Base-by-base conservation (phyloP, 495 filamentous ascomycete genomes). In the Penicillium steckii region DNA sequence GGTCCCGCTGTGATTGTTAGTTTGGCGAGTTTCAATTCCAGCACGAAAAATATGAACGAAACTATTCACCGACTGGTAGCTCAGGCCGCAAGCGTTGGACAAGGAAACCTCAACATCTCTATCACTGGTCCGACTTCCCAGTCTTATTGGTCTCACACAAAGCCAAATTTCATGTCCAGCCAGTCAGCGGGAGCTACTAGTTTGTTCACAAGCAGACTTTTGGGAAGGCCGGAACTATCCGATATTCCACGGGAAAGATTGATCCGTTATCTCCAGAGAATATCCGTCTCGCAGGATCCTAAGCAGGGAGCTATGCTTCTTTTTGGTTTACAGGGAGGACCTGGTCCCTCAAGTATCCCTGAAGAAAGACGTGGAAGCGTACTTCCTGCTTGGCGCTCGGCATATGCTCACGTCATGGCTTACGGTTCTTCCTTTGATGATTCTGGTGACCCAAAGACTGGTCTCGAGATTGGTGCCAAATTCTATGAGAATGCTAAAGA, bases 271-370 rank as follows among this genome's bases (percentile, higher is more conserved):
- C 60, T 60, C 5, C 27, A 33, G 6, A 19, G 26, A 4, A 46
- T 52, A 4, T 18, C 38, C 1, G 42, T 42, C 15, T 37, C 50
- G 7, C 32, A 50, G 18, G 10, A 29, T 30, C 30, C 50, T 4
- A 21, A 32, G 13, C 2, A 18, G 0, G 52, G 55, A 18, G 40
- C 47, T 4, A 44, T 61, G 51, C 21, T 64, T 18, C 23, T 57
- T 7, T 60, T 65, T 24, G 59, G 62, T 10, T 27, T 65, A 1
- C 61, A 65, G 19, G 65, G 48, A 24, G 65, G 59, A 0, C 52
- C 27, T 19, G 62, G 62, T 0, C 44, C 57, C 1, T 43, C 52
- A 0, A 37, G 44, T 7, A 40, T 54, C 8, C 53, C 55, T 0
- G 13, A 41, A 8, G 9, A 48, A 5, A 27, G 12, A 8, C 49